Evolutionary conservation across 2,329 filamentous ascomycete species (phyloP).

Genomic region (Trichoderma asperellum): DNA sequence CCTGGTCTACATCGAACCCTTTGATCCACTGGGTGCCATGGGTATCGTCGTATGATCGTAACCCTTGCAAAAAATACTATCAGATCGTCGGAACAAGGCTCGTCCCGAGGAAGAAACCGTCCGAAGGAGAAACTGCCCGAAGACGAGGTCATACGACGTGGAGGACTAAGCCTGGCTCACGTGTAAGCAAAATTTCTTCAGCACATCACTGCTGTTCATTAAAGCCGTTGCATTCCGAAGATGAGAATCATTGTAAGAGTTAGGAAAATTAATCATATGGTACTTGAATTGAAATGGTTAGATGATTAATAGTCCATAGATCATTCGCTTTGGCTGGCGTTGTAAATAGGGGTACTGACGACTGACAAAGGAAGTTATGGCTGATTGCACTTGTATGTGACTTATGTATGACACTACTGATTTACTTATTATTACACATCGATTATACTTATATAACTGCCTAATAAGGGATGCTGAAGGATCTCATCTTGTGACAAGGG

Average conservation of each 20-base stretch:
- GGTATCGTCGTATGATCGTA: constrained; percentile 4
- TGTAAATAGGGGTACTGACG: not conserved
- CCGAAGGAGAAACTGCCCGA: constrained; percentile 3
- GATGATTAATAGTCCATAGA: not conserved
- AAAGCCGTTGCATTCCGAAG: constrained; percentile 9
- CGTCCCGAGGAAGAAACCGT: not conserved
- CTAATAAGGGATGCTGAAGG: not conserved
- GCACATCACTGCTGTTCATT: not conserved
- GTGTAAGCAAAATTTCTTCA: constrained; percentile 2
- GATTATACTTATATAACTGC: not conserved
- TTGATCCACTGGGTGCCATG: not conserved
- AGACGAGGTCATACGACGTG: constrained; percentile 17
- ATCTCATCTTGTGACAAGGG: not conserved
- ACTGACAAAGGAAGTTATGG: not conserved
- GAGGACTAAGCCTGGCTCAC: not conserved
- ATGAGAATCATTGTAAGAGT: not conserved
- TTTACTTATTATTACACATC: not conserved
- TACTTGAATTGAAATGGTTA: not conserved
- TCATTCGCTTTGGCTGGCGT: not conserved
- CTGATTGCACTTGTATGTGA: not conserved
- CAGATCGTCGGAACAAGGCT: constrained; percentile 12
- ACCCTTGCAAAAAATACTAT: not conserved
- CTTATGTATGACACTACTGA: not conserved
- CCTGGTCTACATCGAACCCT: not conserved
- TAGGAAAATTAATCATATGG: not conserved